These are phyloP conservation scores for Incumbomyces lentus DNA, from an alignment of 2,329 filamentous ascomycete species.

Conservation along the genomic window DNA sequence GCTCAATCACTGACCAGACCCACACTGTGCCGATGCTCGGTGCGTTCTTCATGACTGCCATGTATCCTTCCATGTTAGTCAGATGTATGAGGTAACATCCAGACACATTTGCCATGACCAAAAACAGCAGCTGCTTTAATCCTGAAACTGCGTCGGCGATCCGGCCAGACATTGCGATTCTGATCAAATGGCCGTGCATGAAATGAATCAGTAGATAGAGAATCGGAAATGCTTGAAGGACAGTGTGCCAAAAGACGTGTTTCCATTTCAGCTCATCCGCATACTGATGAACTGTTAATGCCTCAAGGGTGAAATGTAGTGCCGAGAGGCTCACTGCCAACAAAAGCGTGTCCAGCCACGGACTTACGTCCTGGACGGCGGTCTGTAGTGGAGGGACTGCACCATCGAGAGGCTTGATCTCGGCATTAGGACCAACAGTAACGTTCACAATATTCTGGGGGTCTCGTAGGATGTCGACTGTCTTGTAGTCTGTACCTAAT, in stretches of 20 bases:
- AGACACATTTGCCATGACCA: constrained; percentile 46
- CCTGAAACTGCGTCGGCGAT: constrained; percentile 4
- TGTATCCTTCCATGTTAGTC: constrained; percentile 69
- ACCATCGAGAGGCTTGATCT: constrained; percentile 9
- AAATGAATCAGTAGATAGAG: constrained; percentile 36
- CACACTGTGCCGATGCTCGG: constrained; percentile 84
- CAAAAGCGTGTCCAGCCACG: constrained; percentile 34
- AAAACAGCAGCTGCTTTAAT: constrained; percentile 46
- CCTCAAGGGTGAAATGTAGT: constrained; percentile 36
- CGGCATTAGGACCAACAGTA: constrained; percentile 15
- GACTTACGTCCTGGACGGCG: constrained; percentile 14
- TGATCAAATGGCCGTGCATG: constrained; percentile 34
- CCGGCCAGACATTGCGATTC: constrained; percentile 1
- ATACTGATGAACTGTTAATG: constrained; percentile 38
- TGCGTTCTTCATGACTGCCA: constrained; percentile 81
- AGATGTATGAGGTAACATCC: constrained; percentile 76
- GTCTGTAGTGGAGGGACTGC: neutral
- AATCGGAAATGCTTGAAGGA: constrained; percentile 31
- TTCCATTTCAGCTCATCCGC: constrained; percentile 24
- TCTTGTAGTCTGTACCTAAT: constrained; percentile 13
- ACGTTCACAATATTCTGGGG: constrained; percentile 18
- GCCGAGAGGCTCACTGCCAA: constrained; percentile 33
- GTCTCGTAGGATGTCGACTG: constrained; percentile 3
- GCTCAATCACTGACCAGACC: constrained; percentile 87
- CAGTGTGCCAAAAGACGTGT: constrained; percentile 24